Percentiles rank a stretch among this genome's conserved stretches.
Conservation (phyloP, 192 early-diverging fungal genomes). For the Backusella psychrophila region DNA sequence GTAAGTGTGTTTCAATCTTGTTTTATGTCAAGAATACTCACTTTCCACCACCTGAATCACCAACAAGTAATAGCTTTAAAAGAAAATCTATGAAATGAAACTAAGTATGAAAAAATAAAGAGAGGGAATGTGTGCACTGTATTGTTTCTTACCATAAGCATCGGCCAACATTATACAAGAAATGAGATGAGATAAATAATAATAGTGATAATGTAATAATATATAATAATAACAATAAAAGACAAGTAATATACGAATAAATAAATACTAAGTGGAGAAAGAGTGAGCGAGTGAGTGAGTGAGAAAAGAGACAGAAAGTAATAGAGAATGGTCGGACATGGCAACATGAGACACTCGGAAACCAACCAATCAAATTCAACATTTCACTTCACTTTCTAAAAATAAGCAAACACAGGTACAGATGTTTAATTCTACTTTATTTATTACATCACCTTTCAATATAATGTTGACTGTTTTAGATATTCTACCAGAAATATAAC, state of each 20-base stretch:
- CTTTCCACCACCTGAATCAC: slow-evolving; percentile 63
- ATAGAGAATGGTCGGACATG: not conserved
- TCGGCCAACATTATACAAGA: slow-evolving; percentile 30
- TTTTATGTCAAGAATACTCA: slow-evolving; percentile 14
- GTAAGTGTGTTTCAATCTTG: not conserved
- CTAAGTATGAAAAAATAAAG: slow-evolving; percentile 32
- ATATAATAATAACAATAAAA: not conserved
- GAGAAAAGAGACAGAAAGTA: not conserved
- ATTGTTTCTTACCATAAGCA: slow-evolving; percentile 22
- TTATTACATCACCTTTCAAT: too few species aligned
- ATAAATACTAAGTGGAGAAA: too few species aligned
- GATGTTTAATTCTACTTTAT: too few species aligned
- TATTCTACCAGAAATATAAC: too few species aligned
- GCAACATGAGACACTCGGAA: not conserved
- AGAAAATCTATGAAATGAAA: slow-evolving; percentile 22
- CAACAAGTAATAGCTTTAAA: slow-evolving; percentile 55
- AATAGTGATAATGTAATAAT: too few species aligned
- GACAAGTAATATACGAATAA: not conserved
- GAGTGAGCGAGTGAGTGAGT: not conserved
- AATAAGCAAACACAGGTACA: too few species aligned
- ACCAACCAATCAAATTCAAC: not conserved
- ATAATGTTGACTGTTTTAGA: too few species aligned
- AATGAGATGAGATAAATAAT: not conserved
- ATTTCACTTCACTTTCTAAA: not conserved
- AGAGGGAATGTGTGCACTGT: not conserved